Base-by-base conservation (phyloP, 192 early-diverging fungal genomes). In the Coemansia sp. region DNA sequence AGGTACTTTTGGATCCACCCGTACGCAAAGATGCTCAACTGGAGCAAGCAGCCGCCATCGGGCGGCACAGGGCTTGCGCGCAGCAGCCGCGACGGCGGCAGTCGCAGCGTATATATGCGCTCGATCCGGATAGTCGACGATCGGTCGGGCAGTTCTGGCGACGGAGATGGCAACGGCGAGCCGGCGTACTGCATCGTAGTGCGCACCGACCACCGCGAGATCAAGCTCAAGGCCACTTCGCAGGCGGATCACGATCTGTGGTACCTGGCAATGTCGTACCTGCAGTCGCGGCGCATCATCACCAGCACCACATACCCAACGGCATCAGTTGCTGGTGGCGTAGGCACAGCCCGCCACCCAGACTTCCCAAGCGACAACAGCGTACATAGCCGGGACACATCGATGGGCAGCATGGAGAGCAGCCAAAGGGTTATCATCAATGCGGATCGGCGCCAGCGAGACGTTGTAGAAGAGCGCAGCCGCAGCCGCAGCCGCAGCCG, bases 1-100 rank as follows among this genome's bases (percentile, higher is more conserved):
- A 85, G 91, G 13, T 93, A 86, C 81, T 90, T 93, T 46, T 93
- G 91, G 91, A 84, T 93, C 29, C 90, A 91, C 55, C 91, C 91
- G 23, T 93, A 91, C 43, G 89, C 90, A 23, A 87, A 87, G 61
- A 89, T 88, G 28, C 71, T 93, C 55, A 89, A 93, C 65, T 93
- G 91, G 91, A 86, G 86, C 61, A 79, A 71, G 57, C 79, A 84
- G 58, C 86, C 86, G 31, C 90, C 90, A 28, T 72, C 71, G 29
- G 61, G 68, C 12, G 69, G 75, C 23, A 64, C 67, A 7, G 61
- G 71, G 20, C 48, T 78, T 37, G 51, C 72, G 18, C 66, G 59
- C 59, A 72, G 57, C 63, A 61, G 35, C 7, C 73, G 79, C 51
- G 70, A 71, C 23, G 67, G 52, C 37, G 74, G 79, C 58, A 68